Conservation (phyloP, 148 eudicot species). For the Suaeda aralocaspica region DNA sequence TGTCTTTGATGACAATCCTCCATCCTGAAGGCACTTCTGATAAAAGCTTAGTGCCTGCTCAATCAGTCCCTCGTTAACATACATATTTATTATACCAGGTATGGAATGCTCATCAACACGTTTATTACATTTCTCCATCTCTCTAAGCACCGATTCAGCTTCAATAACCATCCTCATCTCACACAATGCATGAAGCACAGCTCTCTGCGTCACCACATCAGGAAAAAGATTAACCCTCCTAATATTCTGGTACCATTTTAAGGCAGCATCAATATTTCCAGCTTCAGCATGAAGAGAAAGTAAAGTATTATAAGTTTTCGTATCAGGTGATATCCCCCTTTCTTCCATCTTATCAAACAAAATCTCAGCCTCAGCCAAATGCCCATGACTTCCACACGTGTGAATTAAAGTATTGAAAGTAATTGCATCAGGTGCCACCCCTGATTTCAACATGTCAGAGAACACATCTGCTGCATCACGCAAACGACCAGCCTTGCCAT, state of each 20-base stretch:
- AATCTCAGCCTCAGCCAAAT: constrained; percentile 68
- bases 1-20: constrained; percentile 50
- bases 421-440: constrained; percentile 60
- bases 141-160: constrained; percentile 56
- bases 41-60: constrained; percentile 44
- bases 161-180: constrained; percentile 57
- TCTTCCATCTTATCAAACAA: constrained; percentile 82
- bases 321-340: constrained; percentile 66
- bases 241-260: constrained; percentile 56
- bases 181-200: constrained; percentile 58
- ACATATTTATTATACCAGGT: constrained; percentile 69
- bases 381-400: constrained; percentile 78
- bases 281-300: constrained; percentile 64
- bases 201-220: constrained; percentile 63
- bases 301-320: constrained; percentile 73
- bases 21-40: constrained; percentile 35
- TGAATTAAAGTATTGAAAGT: constrained; percentile 82
- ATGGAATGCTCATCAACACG: constrained; percentile 60
- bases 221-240: constrained; percentile 69
- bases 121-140: constrained; percentile 43
- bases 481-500: constrained; percentile 80
- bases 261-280: constrained; percentile 55
- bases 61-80: constrained; percentile 50
- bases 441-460: constrained; percentile 67
- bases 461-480: constrained; percentile 73